These are phyloP conservation scores for Lactifluus piperatus DNA, from an alignment of 768 basidiomycete species.

Conservation along the genomic window DNA sequence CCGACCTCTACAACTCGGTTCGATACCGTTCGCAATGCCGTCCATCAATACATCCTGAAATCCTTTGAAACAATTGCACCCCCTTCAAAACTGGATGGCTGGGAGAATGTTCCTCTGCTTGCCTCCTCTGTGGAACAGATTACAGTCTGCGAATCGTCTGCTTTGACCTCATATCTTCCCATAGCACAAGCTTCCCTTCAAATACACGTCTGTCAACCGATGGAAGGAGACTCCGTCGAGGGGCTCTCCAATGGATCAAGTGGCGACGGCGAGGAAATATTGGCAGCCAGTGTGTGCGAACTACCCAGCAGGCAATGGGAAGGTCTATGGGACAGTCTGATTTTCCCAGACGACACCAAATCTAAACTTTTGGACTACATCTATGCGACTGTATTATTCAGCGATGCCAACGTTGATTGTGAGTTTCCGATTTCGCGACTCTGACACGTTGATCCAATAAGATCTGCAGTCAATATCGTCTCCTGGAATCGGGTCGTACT, in stretches of 20 bases:
- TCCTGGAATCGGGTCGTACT: no score
- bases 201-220: constrained; percentile 85
- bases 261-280: constrained; percentile 63
- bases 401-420: constrained; percentile 83
- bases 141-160: constrained; percentile 59
- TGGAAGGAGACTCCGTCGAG: constrained; percentile 55
- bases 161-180: constrained; percentile 39
- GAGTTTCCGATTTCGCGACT: no score
- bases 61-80: constrained; percentile 61
- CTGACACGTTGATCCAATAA: no score
- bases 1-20: constrained; percentile 61
- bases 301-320: constrained; percentile 80
- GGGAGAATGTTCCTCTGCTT: constrained; percentile 69
- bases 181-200: constrained; percentile 56
- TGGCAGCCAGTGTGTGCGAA: constrained; percentile 85
- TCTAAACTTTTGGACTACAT: constrained; percentile 87
- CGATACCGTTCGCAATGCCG: constrained; percentile 61
- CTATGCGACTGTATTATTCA: constrained; percentile 87
- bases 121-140: constrained; percentile 70
- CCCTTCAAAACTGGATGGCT: constrained; percentile 66
- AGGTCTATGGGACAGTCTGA: constrained; percentile 87
- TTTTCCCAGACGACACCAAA: constrained; percentile 82
- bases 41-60: constrained; percentile 43
- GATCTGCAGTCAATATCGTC: no score
- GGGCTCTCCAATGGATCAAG: constrained; percentile 54